Conservation (phyloP, 2,329 filamentous ascomycete genomes). For the Fusarium pseudograminearum region DNA sequence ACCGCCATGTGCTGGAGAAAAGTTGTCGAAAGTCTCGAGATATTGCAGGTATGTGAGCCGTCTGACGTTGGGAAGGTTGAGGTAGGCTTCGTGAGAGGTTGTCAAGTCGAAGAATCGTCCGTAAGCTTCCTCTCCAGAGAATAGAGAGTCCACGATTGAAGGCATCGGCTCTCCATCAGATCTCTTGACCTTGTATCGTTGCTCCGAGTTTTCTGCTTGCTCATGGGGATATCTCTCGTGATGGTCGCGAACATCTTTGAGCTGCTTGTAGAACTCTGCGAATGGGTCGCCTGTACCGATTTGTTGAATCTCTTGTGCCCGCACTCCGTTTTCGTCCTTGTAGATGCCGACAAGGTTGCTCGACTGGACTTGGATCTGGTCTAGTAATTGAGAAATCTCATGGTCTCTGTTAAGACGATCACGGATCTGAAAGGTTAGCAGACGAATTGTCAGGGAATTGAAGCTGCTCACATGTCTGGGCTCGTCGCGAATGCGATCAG, state of each 20-base stretch:
- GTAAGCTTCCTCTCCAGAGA: constrained; percentile 94
- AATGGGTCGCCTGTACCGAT: constrained; percentile 89
- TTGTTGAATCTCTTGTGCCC: constrained; percentile 83
- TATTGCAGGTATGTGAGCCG: constrained; percentile 92
- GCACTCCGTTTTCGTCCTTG: constrained; percentile 78
- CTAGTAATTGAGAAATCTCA: constrained; percentile 86
- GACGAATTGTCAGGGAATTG: not conserved
- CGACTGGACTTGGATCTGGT: constrained; percentile 89
- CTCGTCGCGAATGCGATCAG: constrained; percentile 88
- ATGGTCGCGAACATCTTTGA: constrained; percentile 84
- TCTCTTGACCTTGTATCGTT: constrained; percentile 82
- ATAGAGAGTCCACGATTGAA: constrained; percentile 86
- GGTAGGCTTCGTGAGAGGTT: constrained; percentile 83
- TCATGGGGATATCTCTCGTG: constrained; percentile 94
- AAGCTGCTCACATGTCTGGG: constrained; percentile 79
- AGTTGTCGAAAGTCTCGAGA: constrained; percentile 89
- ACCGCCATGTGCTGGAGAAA: constrained; percentile 77
- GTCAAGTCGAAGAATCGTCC: constrained; percentile 94
- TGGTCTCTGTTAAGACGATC: constrained; percentile 92
- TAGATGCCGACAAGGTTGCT: constrained; percentile 85
- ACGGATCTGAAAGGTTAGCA: constrained; percentile 72
- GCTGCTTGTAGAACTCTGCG: constrained; percentile 89
- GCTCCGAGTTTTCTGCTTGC: constrained; percentile 93
- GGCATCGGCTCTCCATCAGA: constrained; percentile 72
- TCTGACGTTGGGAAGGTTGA: constrained; percentile 90